phyloP scores from a whole-genome alignment of 805 yeast species.

The Cyberlindnera japonica region DNA sequence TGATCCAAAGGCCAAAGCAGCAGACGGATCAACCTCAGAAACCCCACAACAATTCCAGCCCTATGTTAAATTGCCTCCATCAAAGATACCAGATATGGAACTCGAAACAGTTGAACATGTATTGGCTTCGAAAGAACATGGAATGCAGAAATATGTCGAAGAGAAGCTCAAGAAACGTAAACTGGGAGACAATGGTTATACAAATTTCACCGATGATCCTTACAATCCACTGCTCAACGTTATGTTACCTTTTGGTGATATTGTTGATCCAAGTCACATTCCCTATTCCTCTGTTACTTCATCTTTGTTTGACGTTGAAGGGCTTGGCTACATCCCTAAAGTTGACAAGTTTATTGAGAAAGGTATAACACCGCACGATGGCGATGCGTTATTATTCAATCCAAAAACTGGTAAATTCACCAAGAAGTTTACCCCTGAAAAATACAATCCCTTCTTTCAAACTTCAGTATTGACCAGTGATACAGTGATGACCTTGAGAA shows the following conservation, averaged over 20 bases:
- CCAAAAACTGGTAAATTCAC: constrained; percentile 22
- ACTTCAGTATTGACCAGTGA: constrained; percentile 35
- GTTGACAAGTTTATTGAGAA: constrained; percentile 23
- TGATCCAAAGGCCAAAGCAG: constrained; percentile 15
- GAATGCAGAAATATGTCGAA: constrained; percentile 77
- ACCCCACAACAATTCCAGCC: constrained; percentile 49
- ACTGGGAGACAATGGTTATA: constrained; percentile 61
- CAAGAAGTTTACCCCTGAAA: constrained; percentile 32
- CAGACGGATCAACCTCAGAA: constrained; percentile 18
- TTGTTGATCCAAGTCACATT: constrained; percentile 56
- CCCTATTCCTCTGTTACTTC: constrained; percentile 81
- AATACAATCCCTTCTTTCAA: constrained; percentile 34
- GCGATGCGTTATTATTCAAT: constrained; percentile 29
- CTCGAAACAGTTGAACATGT: constrained; percentile 77
- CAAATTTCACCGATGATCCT: constrained; percentile 84
- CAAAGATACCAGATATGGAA: constrained; percentile 91
- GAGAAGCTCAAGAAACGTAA: constrained; percentile 75
- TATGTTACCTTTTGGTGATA: constrained; percentile 44
- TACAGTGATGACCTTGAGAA: constrained; percentile 57
- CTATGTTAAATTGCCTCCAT: constrained; percentile 81
- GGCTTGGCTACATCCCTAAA: constrained; percentile 44
- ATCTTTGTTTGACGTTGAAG: constrained; percentile 60
- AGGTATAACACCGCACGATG: constrained; percentile 26
- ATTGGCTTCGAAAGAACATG: constrained; percentile 67
- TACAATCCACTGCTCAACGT: constrained; percentile 77